These are phyloP conservation scores for Sporisorium sorghi DNA, from an alignment of 1,284 basidiomycete genomes.

Conservation along the genomic window DNA sequence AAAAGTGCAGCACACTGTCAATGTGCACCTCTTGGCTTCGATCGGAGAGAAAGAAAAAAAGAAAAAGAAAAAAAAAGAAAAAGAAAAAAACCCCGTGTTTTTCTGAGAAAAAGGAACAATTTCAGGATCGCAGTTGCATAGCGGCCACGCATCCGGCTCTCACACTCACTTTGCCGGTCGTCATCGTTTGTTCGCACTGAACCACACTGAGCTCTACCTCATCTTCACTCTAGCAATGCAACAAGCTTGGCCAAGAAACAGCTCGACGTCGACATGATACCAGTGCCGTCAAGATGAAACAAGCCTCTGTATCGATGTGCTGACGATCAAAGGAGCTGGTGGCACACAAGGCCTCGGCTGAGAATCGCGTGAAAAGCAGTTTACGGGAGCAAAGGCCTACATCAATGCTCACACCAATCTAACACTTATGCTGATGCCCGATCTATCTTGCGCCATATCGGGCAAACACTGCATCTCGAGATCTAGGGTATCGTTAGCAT, in stretches of 20 bases:
- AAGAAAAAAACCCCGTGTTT: constrained; percentile 16
- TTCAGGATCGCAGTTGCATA: constrained; percentile 1
- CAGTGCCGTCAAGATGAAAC: too few species aligned
- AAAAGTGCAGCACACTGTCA: constrained; percentile 8
- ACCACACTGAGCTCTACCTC: too few species aligned
- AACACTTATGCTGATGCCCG: too few species aligned
- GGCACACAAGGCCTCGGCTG: constrained; percentile 33
- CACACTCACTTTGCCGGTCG: constrained; percentile 15
- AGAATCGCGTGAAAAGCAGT: constrained; percentile 41
- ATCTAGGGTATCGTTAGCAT: constrained; percentile 6
- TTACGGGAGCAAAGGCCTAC: constrained; percentile 16
- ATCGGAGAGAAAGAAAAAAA: not conserved
- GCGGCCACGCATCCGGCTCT: constrained; percentile 27
- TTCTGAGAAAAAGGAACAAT: not conserved
- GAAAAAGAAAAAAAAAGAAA: constrained; percentile 8
- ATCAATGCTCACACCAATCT: too few species aligned
- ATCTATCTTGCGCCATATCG: too few species aligned
- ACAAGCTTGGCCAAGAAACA: too few species aligned
- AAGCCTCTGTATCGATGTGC: too few species aligned
- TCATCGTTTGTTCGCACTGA: too few species aligned
- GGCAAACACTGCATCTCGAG: not conserved
- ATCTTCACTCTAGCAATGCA: too few species aligned
- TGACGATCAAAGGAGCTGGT: constrained; percentile 3
- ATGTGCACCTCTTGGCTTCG: not conserved
- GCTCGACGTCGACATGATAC: too few species aligned